phyloP scores from a whole-genome alignment of 768 basidiomycete genomes.

The Podaxis mareebaensis region DNA sequence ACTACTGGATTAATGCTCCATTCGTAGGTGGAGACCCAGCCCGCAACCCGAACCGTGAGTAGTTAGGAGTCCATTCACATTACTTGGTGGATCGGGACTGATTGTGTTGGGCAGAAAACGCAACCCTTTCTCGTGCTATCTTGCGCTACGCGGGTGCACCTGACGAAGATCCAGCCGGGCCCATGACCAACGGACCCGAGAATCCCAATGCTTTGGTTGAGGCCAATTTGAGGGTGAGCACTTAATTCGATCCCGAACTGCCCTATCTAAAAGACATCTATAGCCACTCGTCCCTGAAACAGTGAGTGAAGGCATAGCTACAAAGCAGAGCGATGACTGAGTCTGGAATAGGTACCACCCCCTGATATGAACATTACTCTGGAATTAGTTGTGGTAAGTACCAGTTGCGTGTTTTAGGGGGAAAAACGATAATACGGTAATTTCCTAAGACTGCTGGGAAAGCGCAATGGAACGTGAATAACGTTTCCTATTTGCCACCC shows the following conservation, averaged over 20 bases:
- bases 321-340: not conserved
- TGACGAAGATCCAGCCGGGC: conserved; percentile 30
- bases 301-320: not conserved
- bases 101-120: conserved; percentile 22
- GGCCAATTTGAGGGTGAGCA: conserved; percentile 17
- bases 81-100: conserved; percentile 11
- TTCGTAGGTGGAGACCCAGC: conserved; percentile 26
- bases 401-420: not conserved
- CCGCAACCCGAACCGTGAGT: conserved; percentile 13
- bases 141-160: conserved; percentile 43
- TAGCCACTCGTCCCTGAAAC: conserved; percentile 20
- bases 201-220: conserved; percentile 30
- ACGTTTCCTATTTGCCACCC: conserved; percentile 28
- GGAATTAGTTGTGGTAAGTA: conserved; percentile 24
- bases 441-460: conserved; percentile 16
- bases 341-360: conserved; percentile 20
- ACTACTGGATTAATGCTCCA: conserved; percentile 41
- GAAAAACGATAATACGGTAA: not conserved
- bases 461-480: conserved; percentile 32
- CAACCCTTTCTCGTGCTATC: conserved; percentile 35
- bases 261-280: not conserved
- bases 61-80: conserved; percentile 22
- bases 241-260: not conserved
- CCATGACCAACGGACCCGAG: conserved; percentile 22
- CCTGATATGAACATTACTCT: conserved; percentile 29